A percentile compares a stretch with the other conserved stretches of the same genome.
phyloP scores from a whole-genome alignment of 2,329 filamentous ascomycete species.

The Zymoseptoria tritici region DNA sequence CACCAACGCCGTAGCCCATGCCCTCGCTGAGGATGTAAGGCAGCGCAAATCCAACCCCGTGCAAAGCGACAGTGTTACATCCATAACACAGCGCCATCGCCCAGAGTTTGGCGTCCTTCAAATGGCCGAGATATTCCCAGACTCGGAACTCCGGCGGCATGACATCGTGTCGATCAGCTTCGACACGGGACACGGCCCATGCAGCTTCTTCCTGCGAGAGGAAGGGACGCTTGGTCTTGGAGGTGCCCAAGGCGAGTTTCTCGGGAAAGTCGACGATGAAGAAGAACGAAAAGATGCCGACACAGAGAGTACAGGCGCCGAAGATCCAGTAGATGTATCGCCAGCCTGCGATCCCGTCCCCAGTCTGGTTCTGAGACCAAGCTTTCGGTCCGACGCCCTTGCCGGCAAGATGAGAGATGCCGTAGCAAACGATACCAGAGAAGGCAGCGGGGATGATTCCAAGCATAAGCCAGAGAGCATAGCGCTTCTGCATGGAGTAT shows the following conservation, averaged over 20 bases:
- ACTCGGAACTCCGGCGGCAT: slow-evolving; percentile 5
- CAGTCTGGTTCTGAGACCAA: slow-evolving; percentile 25
- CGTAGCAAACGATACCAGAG: slow-evolving; percentile 44
- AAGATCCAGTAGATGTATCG: slow-evolving; percentile 13
- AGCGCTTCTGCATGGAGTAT: slow-evolving; percentile 32
- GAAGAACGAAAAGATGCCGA: neutral
- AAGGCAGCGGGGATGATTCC: slow-evolving; percentile 42
- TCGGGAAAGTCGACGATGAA: slow-evolving; percentile 11
- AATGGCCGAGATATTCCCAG: slow-evolving; percentile 1
- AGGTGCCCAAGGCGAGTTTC: slow-evolving; percentile 1
- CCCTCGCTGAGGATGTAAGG: slow-evolving; percentile 8
- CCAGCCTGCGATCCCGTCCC: slow-evolving; percentile 13
- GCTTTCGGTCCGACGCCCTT: slow-evolving; percentile 1
- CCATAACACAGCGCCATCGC: slow-evolving; percentile 1
- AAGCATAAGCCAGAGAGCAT: slow-evolving; percentile 18
- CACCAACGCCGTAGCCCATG: slow-evolving; percentile 36
- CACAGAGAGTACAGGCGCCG: slow-evolving; percentile 1
- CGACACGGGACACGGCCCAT: slow-evolving; percentile 7
- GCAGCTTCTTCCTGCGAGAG: slow-evolving; percentile 5
- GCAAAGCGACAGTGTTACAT: neutral
- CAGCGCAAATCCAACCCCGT: slow-evolving; percentile 8
- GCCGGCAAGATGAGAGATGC: slow-evolving; percentile 35
- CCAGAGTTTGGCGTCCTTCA: slow-evolving; percentile 6
- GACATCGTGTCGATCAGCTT: slow-evolving; percentile 8
- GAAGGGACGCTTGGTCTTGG: neutral